A percentile compares a stretch with the other conserved stretches of the same genome.
Evolutionary conservation across 2,329 filamentous ascomycete genomes (phyloP).

Genomic region (Westerdykella sp.): DNA sequence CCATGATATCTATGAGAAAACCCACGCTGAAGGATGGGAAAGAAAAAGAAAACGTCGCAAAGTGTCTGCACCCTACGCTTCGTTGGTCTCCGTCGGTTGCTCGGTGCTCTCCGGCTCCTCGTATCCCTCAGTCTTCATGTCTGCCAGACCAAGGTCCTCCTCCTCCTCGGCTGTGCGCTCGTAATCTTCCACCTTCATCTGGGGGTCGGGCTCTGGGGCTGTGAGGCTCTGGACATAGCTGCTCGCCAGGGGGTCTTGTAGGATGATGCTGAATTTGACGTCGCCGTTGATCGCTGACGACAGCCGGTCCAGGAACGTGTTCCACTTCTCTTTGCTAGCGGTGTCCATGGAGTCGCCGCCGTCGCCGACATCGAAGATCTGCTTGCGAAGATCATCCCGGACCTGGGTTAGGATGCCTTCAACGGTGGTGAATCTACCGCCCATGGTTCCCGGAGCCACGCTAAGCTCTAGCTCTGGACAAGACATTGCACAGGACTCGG

Average conservation of each 20-base stretch:
- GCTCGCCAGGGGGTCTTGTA: conserved; percentile 83
- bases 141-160: conserved; percentile 80
- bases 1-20: conserved; percentile 32
- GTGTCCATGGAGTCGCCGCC: conserved; percentile 73
- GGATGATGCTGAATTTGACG: conserved; percentile 71
- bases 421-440: conserved; percentile 93
- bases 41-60: conserved; percentile 10
- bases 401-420: conserved; percentile 92
- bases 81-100: neutral
- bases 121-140: conserved; percentile 92
- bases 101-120: conserved; percentile 45
- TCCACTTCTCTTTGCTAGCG: conserved; percentile 67
- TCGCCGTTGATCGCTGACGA: conserved; percentile 74
- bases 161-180: conserved; percentile 85
- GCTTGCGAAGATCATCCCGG: conserved; percentile 76
- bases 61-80: conserved; percentile 17
- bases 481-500: conserved; percentile 79
- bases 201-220: conserved; percentile 73
- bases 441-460: conserved; percentile 89
- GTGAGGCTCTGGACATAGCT: conserved; percentile 88
- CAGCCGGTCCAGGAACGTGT: conserved; percentile 70
- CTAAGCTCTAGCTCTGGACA: conserved; percentile 82
- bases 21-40: conserved; percentile 19
- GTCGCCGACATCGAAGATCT: conserved; percentile 74
- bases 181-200: conserved; percentile 77